Evolutionary conservation across 1,284 basidiomycete genomes (phyloP).

Genomic region (Ustilago esculenta): DNA sequence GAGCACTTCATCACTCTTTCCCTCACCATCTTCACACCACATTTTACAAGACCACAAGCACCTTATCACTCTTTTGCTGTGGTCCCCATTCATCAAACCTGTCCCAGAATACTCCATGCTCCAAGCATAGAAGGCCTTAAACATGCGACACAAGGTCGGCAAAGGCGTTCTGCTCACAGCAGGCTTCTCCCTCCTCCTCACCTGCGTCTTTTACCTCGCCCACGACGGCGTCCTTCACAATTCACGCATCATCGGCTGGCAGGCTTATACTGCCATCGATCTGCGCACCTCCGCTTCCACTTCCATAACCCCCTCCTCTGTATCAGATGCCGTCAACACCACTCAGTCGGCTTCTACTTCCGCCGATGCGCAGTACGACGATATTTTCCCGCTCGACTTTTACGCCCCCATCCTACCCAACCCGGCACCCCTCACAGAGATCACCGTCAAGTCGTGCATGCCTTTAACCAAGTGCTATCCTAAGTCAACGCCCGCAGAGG

Average conservation of each 20-base stretch:
- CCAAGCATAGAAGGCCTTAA: no score
- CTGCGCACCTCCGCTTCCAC: constrained; percentile 4
- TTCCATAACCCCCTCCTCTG: neutral
- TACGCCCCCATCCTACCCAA: constrained; percentile 58
- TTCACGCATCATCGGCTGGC: constrained; percentile 44
- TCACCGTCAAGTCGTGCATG: constrained; percentile 77
- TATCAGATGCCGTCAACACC: neutral
- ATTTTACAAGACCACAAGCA: no score
- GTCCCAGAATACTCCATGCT: no score
- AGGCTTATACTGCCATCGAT: constrained; percentile 37
- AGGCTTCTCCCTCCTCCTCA: constrained; percentile 38
- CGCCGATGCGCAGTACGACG: constrained; percentile 19
- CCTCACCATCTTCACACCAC: no score
- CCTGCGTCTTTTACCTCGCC: constrained; percentile 42
- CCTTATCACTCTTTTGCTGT: no score
- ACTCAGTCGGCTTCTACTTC: neutral
- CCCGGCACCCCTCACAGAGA: constrained; percentile 73
- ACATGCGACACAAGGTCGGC: constrained; percentile 34
- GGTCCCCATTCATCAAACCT: no score
- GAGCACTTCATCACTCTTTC: no score
- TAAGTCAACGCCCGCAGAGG: constrained; percentile 75
- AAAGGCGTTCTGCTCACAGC: constrained; percentile 33
- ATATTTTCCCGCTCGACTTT: constrained; percentile 51
- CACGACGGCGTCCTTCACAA: constrained; percentile 35
- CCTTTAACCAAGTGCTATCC: constrained; percentile 76